Conservation (phyloP, 1,139 yeast species). For the Arxiozyma telluris region DNA sequence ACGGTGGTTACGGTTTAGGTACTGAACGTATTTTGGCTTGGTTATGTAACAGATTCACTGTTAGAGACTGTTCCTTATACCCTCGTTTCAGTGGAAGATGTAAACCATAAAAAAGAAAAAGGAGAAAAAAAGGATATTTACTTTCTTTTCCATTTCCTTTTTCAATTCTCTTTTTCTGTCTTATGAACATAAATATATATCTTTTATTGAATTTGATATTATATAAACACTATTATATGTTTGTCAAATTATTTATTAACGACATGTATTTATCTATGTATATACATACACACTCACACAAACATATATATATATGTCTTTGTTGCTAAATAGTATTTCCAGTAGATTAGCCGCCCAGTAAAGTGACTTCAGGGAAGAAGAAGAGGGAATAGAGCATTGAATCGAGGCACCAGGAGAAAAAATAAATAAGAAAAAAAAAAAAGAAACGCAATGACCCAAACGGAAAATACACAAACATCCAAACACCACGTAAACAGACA, state of each 20-base stretch:
- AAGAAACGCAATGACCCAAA: too few species aligned
- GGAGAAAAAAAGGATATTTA: background rate
- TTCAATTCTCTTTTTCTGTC: background rate
- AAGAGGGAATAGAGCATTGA: too few species aligned
- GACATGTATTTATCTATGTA: background rate
- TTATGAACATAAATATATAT: too few species aligned
- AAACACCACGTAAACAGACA: background rate
- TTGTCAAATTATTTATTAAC: too few species aligned
- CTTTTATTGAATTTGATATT: too few species aligned
- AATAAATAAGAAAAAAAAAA: too few species aligned
- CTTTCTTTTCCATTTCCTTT: background rate
- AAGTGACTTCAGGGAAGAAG: too few species aligned
- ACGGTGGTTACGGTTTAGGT: constrained; percentile 98
- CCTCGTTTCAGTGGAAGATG: constrained; percentile 98
- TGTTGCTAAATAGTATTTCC: too few species aligned
- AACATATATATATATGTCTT: too few species aligned
- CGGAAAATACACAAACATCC: background rate
- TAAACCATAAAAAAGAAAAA: constrained; percentile 51
- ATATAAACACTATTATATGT: too few species aligned
- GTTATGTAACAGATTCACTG: constrained; percentile 96
- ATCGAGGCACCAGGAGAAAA: too few species aligned
- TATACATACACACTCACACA: background rate
- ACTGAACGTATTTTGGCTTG: constrained; percentile 97
- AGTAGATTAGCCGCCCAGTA: too few species aligned
- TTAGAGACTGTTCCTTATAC: constrained; percentile 93